Evolutionary conservation across 176 grass and related monocot species (phyloP).

Genomic region (Dendrocalamus sinicus): DNA sequence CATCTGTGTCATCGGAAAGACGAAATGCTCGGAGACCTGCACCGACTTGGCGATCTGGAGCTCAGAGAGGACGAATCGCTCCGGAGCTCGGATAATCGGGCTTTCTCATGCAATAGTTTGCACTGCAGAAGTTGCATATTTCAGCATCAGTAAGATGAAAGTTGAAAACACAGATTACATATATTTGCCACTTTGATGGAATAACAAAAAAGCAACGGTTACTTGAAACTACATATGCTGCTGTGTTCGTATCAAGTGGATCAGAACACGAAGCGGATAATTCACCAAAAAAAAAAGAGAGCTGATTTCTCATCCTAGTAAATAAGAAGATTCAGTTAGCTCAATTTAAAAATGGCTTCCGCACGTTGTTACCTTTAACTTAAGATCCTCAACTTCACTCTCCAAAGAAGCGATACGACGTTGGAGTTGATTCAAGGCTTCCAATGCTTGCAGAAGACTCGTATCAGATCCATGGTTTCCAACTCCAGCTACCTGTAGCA

Average conservation of each 20-base stretch:
- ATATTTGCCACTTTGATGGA: neutral
- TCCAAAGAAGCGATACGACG: constrained; percentile 64
- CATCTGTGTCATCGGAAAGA: constrained; percentile 30
- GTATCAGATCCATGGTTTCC: constrained; percentile 42
- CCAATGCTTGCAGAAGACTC: constrained; percentile 65
- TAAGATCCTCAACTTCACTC: constrained; percentile 64
- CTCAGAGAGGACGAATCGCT: constrained; percentile 41
- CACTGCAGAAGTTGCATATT: constrained; percentile 40
- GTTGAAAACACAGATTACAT: neutral
- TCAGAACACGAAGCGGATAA: neutral
- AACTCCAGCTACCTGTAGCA: constrained; percentile 71
- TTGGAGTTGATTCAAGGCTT: constrained; percentile 65
- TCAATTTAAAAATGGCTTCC: neutral
- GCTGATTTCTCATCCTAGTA: neutral
- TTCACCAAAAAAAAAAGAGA: neutral
- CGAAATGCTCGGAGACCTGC: constrained; percentile 49
- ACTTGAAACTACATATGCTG: neutral
- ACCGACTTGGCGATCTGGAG: constrained; percentile 21
- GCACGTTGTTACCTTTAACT: constrained; percentile 59
- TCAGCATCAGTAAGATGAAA: neutral
- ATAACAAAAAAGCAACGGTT: neutral
- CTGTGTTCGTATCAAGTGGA: neutral
- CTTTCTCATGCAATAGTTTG: constrained; percentile 61
- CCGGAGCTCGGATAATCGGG: constrained; percentile 50
- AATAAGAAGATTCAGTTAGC: neutral